These are phyloP conservation scores for Lasiosphaeria miniovina DNA, from an alignment of 495 filamentous ascomycete genomes.

Conservation along the genomic window DNA sequence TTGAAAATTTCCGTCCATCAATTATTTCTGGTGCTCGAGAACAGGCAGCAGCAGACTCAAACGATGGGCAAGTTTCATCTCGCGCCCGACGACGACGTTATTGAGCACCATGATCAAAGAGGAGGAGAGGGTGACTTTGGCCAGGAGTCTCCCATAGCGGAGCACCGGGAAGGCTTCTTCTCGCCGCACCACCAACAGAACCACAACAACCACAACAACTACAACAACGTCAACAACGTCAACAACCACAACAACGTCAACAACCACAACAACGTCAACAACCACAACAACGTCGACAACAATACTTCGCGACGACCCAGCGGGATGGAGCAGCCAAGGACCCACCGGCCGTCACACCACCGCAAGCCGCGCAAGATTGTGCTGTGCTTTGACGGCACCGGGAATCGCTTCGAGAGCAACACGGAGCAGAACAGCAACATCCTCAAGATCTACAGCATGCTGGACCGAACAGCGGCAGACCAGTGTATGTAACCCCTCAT, in stretches of 20 bases:
- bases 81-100: conserved; percentile 14
- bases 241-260: not conserved
- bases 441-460: conserved; percentile 75
- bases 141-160: conserved; percentile 4
- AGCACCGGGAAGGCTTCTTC: conserved; percentile 20
- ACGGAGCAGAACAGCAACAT: conserved; percentile 78
- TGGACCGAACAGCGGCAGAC: conserved; percentile 50
- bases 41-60: not conserved
- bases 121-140: not conserved
- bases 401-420: conserved; percentile 81
- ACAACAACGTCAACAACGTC: conserved; percentile 4
- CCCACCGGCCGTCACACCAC: not conserved
- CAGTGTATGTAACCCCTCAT: conserved; percentile 41
- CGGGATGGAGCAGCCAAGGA: conserved; percentile 11
- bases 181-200: conserved; percentile 3
- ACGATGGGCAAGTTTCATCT: conserved; percentile 29
- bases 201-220: too few relatives aligned
- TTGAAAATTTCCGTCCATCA: not conserved
- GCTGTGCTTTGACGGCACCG: conserved; percentile 86
- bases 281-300: conserved; percentile 1
- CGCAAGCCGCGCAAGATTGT: conserved; percentile 53
- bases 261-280: too few relatives aligned
- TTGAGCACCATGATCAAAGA: not conserved
- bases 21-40: not conserved
- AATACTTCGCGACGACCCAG: conserved; percentile 23